Conservation (phyloP, 1,284 basidiomycete genomes). For the Xanthoconium separans region DNA sequence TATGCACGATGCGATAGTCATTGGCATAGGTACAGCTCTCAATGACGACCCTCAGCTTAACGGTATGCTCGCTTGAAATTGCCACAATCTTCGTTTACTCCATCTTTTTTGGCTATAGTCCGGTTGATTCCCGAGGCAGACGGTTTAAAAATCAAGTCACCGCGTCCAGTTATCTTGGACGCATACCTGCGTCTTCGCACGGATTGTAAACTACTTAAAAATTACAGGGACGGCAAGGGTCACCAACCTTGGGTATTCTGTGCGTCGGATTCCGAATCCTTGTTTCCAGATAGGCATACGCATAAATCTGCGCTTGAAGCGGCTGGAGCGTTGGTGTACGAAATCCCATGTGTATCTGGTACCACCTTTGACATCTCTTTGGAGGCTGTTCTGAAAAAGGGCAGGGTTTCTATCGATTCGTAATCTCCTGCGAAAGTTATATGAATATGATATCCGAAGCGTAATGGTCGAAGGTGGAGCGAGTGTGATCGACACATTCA, state of each 20-base stretch:
- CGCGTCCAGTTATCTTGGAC: slow-evolving; percentile 87
- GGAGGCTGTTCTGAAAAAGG: slow-evolving; percentile 4
- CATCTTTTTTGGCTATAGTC: slow-evolving; percentile 38
- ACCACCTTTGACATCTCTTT: slow-evolving; percentile 4
- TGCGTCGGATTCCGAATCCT: slow-evolving; percentile 22
- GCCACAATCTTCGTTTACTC: neutral
- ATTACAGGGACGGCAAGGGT: slow-evolving; percentile 60
- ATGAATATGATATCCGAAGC: slow-evolving; percentile 56
- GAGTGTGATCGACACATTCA: slow-evolving; percentile 76
- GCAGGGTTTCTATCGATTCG: slow-evolving; percentile 49
- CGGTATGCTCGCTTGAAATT: slow-evolving; percentile 48
- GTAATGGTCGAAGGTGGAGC: slow-evolving; percentile 98
- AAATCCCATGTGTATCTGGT: slow-evolving; percentile 38
- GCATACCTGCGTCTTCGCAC: slow-evolving; percentile 65
- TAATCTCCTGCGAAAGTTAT: slow-evolving; percentile 52
- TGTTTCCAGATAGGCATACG: slow-evolving; percentile 36
- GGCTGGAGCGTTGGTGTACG: slow-evolving; percentile 56
- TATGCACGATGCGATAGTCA: slow-evolving; percentile 89
- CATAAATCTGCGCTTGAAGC: slow-evolving; percentile 45
- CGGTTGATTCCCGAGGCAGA: slow-evolving; percentile 42
- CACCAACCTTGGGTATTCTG: slow-evolving; percentile 78
- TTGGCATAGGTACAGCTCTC: slow-evolving; percentile 88
- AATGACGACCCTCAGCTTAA: slow-evolving; percentile 95
- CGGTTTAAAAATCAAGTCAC: slow-evolving; percentile 47
- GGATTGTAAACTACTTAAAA: slow-evolving; percentile 73